phyloP scores from a whole-genome alignment of 2,329 filamentous ascomycete species.

The Botrytis galanthina region DNA sequence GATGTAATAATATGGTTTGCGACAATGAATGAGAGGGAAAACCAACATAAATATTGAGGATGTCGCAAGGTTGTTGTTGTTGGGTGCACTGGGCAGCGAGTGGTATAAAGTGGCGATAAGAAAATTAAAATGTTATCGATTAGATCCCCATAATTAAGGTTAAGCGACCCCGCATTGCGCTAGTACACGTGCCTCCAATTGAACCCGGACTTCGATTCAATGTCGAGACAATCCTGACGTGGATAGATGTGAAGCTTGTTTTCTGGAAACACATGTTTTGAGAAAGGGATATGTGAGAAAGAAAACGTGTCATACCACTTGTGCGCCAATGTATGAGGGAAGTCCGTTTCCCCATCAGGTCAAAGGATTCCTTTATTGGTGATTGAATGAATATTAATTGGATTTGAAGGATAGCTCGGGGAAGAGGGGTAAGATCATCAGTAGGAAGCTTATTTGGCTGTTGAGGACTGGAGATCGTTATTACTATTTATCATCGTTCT shows the following conservation, averaged over 20 bases:
- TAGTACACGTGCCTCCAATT: conserved; percentile 6
- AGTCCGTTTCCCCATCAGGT: not conserved
- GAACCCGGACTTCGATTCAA: not conserved
- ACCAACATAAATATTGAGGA: not conserved
- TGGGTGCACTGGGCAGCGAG: conserved; percentile 5
- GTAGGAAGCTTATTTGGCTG: not conserved
- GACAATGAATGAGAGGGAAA: not conserved
- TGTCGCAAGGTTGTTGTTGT: not conserved
- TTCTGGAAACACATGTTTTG: not conserved
- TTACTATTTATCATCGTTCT: not conserved
- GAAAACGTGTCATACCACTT: not conserved
- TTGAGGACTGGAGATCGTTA: not conserved
- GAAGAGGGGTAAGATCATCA: conserved; percentile 2
- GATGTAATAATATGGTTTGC: not conserved
- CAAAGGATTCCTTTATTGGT: not conserved
- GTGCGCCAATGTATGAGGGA: not conserved
- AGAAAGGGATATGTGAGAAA: not conserved
- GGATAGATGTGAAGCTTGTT: not conserved
- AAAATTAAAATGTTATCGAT: not conserved
- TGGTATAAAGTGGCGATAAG: conserved; percentile 15
- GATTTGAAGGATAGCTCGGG: not conserved
- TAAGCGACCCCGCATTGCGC: conserved; percentile 17
- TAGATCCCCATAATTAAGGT: not conserved
- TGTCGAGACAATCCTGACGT: not conserved
- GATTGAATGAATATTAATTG: not conserved